Base-by-base conservation (phyloP, 306 rosid species). In the Quercus cerris region DNA sequence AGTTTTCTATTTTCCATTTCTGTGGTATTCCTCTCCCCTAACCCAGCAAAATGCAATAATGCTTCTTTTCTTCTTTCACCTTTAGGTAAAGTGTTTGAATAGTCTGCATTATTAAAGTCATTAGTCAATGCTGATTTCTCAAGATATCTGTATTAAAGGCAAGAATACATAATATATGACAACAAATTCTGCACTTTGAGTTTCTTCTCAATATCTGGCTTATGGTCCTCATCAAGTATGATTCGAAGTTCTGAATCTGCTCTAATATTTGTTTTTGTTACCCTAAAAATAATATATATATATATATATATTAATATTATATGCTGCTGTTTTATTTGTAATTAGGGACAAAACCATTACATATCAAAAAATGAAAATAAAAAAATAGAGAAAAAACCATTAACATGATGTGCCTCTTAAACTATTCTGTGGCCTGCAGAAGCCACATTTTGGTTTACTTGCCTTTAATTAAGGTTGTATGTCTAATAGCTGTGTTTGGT, bases 401-500 rank as follows among this genome's bases (percentile, higher is more conserved):
- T 41, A 41, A 2, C 46, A 41, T 41, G 12, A 41, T 22, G 9
- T 56, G 25, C 23, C n/a, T 56, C 61, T 56, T 18, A 22, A 18
- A 9, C 11, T 0, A 63, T 28, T 64, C 18, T 56, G 81, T 27
- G 61, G n/a, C 38, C 35, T 51, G 46, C 23, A 38, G 79, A 80
- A 56, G 66, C 79, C 56, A 44, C 70, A 15, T 49, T 75, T 20
- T 75, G 58, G 78, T 20, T 75, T 38, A 20, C 38, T 27, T 67
- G 70, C 81, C 77, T 66, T 41, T 27, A 2, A 73, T 83, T 28
- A 51, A 74, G 17, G 46, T 41, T 41, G 3, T 30, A 62, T 76
- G 74, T 74, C 59, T 9, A 81, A 41, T 41, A 30, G 49, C 22
- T 41, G 56, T 69, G 70, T 69, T 77, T 84, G 46, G 67, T 17